Percentiles rank a stretch among this genome's conserved stretches.
These are phyloP conservation scores for Chaetomium fimeti DNA, from an alignment of 495 filamentous ascomycete species.

Conservation along the genomic window DNA sequence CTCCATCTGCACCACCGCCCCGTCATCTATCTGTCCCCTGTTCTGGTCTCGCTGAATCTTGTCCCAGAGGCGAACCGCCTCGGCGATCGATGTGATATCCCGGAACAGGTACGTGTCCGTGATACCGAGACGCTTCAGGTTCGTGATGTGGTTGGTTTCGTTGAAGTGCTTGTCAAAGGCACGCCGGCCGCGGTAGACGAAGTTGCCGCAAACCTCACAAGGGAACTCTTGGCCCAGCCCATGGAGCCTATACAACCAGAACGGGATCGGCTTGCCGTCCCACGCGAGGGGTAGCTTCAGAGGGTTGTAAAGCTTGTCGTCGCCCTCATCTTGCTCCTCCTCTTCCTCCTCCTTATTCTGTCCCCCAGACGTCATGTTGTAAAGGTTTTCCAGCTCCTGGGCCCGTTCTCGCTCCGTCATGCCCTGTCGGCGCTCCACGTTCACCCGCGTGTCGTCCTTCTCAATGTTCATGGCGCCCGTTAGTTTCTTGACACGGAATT, in stretches of 20 bases:
- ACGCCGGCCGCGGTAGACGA: constrained; percentile 91
- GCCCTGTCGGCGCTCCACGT: constrained; percentile 90
- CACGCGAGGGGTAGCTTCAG: constrained; percentile 92
- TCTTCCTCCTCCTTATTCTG: constrained; percentile 43
- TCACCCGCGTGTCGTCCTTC: constrained; percentile 80
- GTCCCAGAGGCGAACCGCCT: constrained; percentile 85
- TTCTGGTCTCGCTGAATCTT: constrained; percentile 87
- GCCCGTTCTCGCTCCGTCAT: constrained; percentile 95
- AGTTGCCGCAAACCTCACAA: constrained; percentile 97
- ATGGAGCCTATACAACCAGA: constrained; percentile 97
- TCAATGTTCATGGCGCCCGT: constrained; percentile 72
- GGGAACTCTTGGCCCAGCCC: constrained; percentile 92
- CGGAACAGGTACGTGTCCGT: constrained; percentile 89
- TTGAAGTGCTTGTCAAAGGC: constrained; percentile 99
- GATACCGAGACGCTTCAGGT: constrained; percentile 88
- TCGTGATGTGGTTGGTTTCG: constrained; percentile 86
- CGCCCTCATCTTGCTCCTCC: constrained; percentile 56
- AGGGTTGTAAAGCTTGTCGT: constrained; percentile 93
- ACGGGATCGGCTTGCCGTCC: constrained; percentile 98
- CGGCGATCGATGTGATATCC: constrained; percentile 88
- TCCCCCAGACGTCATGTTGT: constrained; percentile 52
- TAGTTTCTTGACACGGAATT: constrained; percentile 76
- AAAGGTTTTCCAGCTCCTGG: constrained; percentile 85
- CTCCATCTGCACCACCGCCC: constrained; percentile 96
- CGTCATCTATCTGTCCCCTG: constrained; percentile 67